These are phyloP conservation scores for Musa beccarii DNA, from an alignment of 176 grass and related monocot species.

Conservation along the genomic window DNA sequence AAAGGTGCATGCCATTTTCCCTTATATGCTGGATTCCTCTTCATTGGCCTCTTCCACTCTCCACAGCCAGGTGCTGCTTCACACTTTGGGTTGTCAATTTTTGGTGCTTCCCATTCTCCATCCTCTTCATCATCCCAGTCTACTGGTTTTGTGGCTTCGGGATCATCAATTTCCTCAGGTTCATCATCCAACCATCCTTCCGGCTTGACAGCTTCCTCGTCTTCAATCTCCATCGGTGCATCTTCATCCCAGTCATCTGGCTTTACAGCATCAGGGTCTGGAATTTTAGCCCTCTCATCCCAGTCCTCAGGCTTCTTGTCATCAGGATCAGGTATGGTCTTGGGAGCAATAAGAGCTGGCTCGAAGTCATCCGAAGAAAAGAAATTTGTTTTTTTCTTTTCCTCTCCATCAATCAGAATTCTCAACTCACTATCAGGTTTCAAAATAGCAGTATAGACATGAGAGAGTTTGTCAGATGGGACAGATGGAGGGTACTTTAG, in stretches of 20 bases:
- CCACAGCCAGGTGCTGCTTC: constrained; percentile 90
- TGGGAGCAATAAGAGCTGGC: constrained; percentile 72
- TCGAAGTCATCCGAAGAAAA: constrained; percentile 85
- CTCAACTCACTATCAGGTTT: constrained; percentile 72
- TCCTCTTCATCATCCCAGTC: constrained; percentile 99
- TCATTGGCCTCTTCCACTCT: constrained; percentile 96
- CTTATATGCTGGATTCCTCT: constrained; percentile 86
- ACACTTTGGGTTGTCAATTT: constrained; percentile 97
- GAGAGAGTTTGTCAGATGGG: constrained; percentile 81
- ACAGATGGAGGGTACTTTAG: constrained; percentile 88
- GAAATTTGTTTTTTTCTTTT: constrained; percentile 80
- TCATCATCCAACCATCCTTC: constrained; percentile 96
- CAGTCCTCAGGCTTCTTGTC: constrained; percentile 98
- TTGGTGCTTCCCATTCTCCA: constrained; percentile 93
- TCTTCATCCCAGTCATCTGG: constrained; percentile 96
- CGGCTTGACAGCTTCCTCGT: constrained; percentile 78
- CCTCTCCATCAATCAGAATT: constrained; percentile 82
- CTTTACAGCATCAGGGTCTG: constrained; percentile 65
- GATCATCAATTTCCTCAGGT: constrained; percentile 87
- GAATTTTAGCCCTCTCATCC: constrained; percentile 90
- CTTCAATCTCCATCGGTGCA: constrained; percentile 84
- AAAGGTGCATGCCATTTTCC: constrained; percentile 89
- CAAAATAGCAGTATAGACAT: constrained; percentile 89
- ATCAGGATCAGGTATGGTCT: constrained; percentile 90
- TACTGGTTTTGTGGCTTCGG: constrained; percentile 73